These are phyloP conservation scores for Nakazawaea ernobii DNA, from an alignment of 805 yeast species.

Conservation along the genomic window DNA sequence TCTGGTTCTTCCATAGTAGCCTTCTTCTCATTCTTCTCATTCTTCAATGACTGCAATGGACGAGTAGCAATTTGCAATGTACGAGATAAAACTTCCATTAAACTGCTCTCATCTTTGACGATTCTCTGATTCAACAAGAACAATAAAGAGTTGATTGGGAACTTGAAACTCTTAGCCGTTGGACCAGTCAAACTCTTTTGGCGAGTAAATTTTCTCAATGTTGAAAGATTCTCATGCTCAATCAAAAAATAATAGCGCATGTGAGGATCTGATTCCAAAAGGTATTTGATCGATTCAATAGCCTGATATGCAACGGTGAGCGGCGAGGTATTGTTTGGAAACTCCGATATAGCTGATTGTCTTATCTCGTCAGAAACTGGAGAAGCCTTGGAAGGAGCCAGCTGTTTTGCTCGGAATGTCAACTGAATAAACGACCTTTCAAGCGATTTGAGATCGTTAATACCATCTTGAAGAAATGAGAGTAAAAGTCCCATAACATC, in stretches of 20 bases:
- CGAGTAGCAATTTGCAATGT: constrained; percentile 73
- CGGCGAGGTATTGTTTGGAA: constrained; percentile 64
- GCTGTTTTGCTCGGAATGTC: constrained; percentile 39
- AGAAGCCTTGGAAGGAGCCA: constrained; percentile 4
- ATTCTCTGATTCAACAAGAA: constrained; percentile 54
- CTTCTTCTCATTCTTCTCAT: constrained; percentile 25
- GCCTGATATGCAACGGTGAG: constrained; percentile 70
- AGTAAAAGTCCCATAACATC: constrained; percentile 68
- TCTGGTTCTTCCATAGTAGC: constrained; percentile 13
- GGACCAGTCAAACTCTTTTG: constrained; percentile 30
- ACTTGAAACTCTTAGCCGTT: constrained; percentile 39
- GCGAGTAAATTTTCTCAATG: constrained; percentile 29
- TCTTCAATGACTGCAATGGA: constrained; percentile 54
- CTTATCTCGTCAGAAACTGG: constrained; percentile 2
- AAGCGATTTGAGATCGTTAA: constrained; percentile 50
- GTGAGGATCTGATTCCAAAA: constrained; percentile 62
- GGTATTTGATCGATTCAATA: constrained; percentile 65
- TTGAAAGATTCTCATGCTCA: constrained; percentile 61
- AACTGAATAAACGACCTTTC: constrained; percentile 58
- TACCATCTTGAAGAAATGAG: constrained; percentile 72
- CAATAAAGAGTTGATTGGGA: constrained; percentile 69
- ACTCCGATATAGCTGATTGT: constrained; percentile 16
- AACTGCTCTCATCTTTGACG: constrained; percentile 65
- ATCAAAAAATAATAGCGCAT: constrained; percentile 70
- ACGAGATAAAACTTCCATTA: constrained; percentile 73